A percentile compares a stretch with the other conserved stretches of the same genome.
phyloP scores from a whole-genome alignment of 2,329 filamentous ascomycete species.

The Aureobasidium sp. region DNA sequence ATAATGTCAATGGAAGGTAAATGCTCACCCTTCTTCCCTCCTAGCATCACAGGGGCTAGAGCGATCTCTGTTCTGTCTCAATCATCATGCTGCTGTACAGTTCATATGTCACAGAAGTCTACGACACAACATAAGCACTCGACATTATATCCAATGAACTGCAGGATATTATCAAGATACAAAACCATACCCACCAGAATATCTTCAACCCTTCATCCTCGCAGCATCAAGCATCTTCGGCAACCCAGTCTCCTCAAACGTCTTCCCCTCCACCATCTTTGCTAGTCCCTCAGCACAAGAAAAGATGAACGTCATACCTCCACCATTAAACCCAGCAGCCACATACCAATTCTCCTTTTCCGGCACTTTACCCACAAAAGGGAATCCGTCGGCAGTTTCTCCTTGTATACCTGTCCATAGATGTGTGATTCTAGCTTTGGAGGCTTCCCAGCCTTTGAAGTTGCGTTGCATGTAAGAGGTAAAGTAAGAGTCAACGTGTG shows the following conservation, averaged over 20 bases:
- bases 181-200: too few relatives aligned
- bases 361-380: conserved; percentile 37
- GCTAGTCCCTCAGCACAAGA: conserved; percentile 50
- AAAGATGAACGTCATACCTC: conserved; percentile 33
- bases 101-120: too few relatives aligned
- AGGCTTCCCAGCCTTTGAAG: conserved; percentile 37
- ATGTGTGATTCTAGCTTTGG: conserved; percentile 24
- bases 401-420: conserved; percentile 45
- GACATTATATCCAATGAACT: too few relatives aligned
- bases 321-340: conserved; percentile 53
- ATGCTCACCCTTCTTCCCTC: too few relatives aligned
- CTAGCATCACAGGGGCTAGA: too few relatives aligned
- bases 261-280: conserved; percentile 38
- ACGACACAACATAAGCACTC: too few relatives aligned
- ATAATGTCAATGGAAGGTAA: too few relatives aligned
- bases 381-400: conserved; percentile 40
- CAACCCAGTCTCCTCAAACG: conserved; percentile 39
- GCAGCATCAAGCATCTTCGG: conserved; percentile 42
- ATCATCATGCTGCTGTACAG: too few relatives aligned
- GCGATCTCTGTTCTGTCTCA: too few relatives aligned
- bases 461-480: conserved; percentile 35
- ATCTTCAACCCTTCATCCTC: conserved; percentile 10
- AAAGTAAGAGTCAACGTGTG: conserved; percentile 41
- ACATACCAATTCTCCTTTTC: conserved; percentile 42
- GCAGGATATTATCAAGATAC: too few relatives aligned